phyloP scores from a whole-genome alignment of 192 early-diverging fungal genomes.

The Dispira simplex region DNA sequence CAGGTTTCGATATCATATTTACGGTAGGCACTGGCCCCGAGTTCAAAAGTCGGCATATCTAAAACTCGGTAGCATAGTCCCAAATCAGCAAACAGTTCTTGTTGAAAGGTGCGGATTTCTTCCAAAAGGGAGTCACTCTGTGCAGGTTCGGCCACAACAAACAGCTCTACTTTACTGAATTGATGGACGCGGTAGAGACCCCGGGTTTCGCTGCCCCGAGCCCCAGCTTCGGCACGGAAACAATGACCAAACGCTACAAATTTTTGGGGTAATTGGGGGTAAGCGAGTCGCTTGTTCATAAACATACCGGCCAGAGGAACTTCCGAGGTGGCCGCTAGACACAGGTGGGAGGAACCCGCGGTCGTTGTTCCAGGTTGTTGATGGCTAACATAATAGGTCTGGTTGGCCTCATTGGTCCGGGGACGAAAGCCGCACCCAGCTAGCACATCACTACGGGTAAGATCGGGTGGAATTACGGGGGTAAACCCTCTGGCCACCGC shows the following conservation, averaged over 20 bases:
- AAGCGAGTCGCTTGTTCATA: conserved; percentile 41
- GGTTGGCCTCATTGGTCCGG: conserved; percentile 55
- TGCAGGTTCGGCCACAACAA: conserved; percentile 47
- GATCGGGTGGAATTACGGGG: conserved; percentile 70
- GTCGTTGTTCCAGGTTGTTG: conserved; percentile 18
- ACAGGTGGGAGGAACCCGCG: conserved; percentile 22
- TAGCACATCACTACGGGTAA: conserved; percentile 60
- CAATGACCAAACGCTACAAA: conserved; percentile 70
- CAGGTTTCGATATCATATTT: conserved; percentile 95
- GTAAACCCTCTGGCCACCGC: conserved; percentile 52
- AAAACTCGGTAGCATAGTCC: conserved; percentile 65
- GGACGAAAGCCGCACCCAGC: conserved; percentile 87
- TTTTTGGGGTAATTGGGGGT: conserved; percentile 45
- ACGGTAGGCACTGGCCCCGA: conserved; percentile 79
- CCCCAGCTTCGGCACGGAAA: conserved; percentile 83
- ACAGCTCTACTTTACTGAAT: conserved; percentile 89
- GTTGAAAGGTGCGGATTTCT: conserved; percentile 58
- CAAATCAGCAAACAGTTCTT: conserved; percentile 53
- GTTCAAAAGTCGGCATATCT: conserved; percentile 85
- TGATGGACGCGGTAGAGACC: conserved; percentile 90
- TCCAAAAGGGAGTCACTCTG: conserved; percentile 50
- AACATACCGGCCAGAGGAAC: conserved; percentile 82
- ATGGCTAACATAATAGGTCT: conserved; percentile 60
- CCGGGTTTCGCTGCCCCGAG: conserved; percentile 66
- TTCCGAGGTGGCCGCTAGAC: conserved; percentile 79